Evolutionary conservation across 352 stramenopile genomes (phyloP).

Genomic region (Thraustochytrium striatum): DNA sequence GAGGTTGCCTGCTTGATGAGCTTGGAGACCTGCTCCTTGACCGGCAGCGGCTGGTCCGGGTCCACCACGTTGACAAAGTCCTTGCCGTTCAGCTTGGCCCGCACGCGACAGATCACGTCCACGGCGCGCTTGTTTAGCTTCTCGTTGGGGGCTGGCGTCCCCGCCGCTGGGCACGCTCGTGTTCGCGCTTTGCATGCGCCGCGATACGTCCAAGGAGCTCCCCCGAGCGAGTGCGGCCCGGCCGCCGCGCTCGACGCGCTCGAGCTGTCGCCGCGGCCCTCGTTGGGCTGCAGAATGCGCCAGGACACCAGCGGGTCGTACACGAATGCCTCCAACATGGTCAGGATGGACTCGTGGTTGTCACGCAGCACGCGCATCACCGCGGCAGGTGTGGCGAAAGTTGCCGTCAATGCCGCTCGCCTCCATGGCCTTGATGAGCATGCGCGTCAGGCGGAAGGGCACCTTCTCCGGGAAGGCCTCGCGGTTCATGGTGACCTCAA

Average conservation of each 20-base stretch:
- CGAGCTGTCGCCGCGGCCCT: neutral
- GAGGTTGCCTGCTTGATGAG: slow-evolving; percentile 96
- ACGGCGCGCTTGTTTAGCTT: slow-evolving; percentile 58
- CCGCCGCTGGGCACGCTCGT: no score
- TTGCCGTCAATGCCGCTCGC: slow-evolving; percentile 97
- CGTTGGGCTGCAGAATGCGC: slow-evolving; percentile 50
- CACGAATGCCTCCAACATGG: slow-evolving; percentile 99
- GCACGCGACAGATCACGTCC: slow-evolving; percentile 89
- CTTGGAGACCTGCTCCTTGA: slow-evolving; percentile 88
- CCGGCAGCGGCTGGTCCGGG: slow-evolving; percentile 12
- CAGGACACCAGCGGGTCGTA: slow-evolving; percentile 88
- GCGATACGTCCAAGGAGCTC: no score
- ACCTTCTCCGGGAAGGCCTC: slow-evolving; percentile 99
- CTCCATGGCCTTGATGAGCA: slow-evolving; percentile 99
- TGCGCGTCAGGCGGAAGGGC: slow-evolving; percentile 97
- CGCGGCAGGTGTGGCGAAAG: slow-evolving; percentile 90
- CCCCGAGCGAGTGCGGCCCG: neutral
- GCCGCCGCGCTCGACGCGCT: neutral
- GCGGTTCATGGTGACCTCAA: slow-evolving; percentile 97
- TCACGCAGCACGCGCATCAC: slow-evolving; percentile 95
- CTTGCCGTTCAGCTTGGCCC: slow-evolving; percentile 95
- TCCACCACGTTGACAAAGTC: slow-evolving; percentile 75
- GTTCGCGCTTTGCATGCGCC: no score
- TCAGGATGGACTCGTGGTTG: slow-evolving; percentile 94
- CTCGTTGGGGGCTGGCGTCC: no score